Conservation (phyloP, 1,139 yeast species). For the Suhomyces ambrosiae region DNA sequence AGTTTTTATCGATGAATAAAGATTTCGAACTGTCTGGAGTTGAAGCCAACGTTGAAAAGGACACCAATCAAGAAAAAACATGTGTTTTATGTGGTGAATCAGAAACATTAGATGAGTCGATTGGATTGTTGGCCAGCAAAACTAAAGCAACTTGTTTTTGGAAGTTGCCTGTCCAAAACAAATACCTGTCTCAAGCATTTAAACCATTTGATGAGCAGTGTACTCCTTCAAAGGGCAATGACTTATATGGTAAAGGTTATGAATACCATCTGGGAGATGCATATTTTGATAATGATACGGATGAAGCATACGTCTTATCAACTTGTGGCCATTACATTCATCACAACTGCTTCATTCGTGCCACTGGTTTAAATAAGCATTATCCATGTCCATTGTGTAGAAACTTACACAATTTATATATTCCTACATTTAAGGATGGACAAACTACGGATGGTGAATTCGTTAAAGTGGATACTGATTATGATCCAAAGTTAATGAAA, state of each 20-base stretch:
- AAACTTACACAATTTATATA: constrained; percentile 46
- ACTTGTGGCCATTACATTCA: constrained; percentile 78
- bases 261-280: constrained; percentile 11
- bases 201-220: constrained; percentile 27
- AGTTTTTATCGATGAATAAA: constrained; percentile 36
- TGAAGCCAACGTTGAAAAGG: constrained; percentile 14
- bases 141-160: constrained; percentile 46
- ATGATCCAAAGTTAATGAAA: constrained; percentile 9
- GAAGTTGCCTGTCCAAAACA: constrained; percentile 40
- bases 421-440: constrained; percentile 44
- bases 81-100: constrained; percentile 73
- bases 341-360: constrained; percentile 49
- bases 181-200: constrained; percentile 25
- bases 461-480: not conserved
- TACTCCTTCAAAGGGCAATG: constrained; percentile 10
- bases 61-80: constrained; percentile 26
- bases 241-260: constrained; percentile 33
- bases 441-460: constrained; percentile 19
- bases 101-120: constrained; percentile 44
- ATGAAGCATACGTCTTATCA: constrained; percentile 40
- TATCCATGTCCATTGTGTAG: constrained; percentile 66
- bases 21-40: constrained; percentile 24
- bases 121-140: constrained; percentile 56
- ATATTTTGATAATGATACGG: constrained; percentile 11
- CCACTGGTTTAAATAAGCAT: constrained; percentile 22